phyloP scores from a whole-genome alignment of 768 basidiomycete genomes.

The Phylloporus arenicola region DNA sequence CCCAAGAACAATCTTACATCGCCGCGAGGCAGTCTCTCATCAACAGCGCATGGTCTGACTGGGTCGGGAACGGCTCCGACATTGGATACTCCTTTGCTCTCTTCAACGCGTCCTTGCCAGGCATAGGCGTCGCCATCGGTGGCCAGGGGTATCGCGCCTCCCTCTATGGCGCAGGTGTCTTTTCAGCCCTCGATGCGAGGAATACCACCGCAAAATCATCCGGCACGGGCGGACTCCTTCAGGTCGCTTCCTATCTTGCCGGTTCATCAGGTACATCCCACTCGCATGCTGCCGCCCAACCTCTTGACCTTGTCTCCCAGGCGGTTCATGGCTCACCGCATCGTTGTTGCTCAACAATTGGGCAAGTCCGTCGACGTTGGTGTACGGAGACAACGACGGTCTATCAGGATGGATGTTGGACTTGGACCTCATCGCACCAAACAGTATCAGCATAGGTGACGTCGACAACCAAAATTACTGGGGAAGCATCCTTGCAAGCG shows the following conservation, averaged over 20 bases:
- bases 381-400: slow-evolving; percentile 47
- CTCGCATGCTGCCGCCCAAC: background rate
- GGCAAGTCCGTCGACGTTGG: slow-evolving; percentile 50
- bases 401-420: slow-evolving; percentile 55
- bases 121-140: slow-evolving; percentile 59
- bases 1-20: slow-evolving; percentile 47
- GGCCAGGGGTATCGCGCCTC: slow-evolving; percentile 71
- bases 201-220: slow-evolving; percentile 50
- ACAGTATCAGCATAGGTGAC: slow-evolving; percentile 43
- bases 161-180: slow-evolving; percentile 55
- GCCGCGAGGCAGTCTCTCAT: slow-evolving; percentile 38
- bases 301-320: slow-evolving; percentile 24
- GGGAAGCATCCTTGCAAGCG: slow-evolving; percentile 48
- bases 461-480: slow-evolving; percentile 47
- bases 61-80: slow-evolving; percentile 50
- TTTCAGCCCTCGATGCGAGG: slow-evolving; percentile 56
- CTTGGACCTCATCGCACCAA: slow-evolving; percentile 50
- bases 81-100: slow-evolving; percentile 48
- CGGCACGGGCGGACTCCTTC: slow-evolving; percentile 64
- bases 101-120: slow-evolving; percentile 42
- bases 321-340: slow-evolving; percentile 63
- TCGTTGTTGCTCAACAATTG: slow-evolving; percentile 64
- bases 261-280: slow-evolving; percentile 54
- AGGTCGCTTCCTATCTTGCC: slow-evolving; percentile 64
- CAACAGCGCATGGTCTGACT: slow-evolving; percentile 49